A percentile compares a stretch with the other conserved stretches of the same genome.
These are phyloP conservation scores for Lactarius evosmus DNA, from an alignment of 768 basidiomycete genomes.

Conservation along the genomic window DNA sequence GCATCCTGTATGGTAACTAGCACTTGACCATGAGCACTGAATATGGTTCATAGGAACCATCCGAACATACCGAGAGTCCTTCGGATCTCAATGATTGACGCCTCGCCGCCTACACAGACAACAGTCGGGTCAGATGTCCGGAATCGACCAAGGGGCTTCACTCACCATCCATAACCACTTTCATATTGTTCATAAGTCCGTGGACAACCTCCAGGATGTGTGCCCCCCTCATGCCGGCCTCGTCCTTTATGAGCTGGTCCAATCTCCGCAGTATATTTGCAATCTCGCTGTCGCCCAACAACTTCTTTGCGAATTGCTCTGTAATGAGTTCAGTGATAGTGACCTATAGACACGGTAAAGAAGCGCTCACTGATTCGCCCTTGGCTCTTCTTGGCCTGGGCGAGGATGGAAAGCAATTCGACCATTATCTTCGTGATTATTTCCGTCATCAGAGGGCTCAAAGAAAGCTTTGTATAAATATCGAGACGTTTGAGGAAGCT, in stretches of 20 bases:
- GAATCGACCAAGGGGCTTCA: not conserved
- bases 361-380: not conserved
- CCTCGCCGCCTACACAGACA: not conserved
- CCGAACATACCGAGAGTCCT: conserved; percentile 1
- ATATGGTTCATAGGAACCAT: not conserved
- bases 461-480: not conserved
- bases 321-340: conserved; percentile 18
- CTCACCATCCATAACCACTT: not conserved
- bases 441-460: not conserved
- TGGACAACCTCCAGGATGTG: not conserved
- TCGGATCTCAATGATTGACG: not conserved
- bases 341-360: not conserved
- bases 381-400: not conserved
- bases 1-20: not conserved
- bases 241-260: not conserved
- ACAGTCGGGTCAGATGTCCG: not conserved
- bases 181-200: not conserved
- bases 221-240: not conserved
- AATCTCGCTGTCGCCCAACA: not conserved
- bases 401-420: not conserved
- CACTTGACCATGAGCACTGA: not conserved
- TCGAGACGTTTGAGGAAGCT: conserved; percentile 1
- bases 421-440: conserved; percentile 2
- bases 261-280: not conserved
- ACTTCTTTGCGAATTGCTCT: not conserved